Base-by-base conservation (phyloP, 176 grass and related monocot species). In the Chrysopogon serrulatus region DNA sequence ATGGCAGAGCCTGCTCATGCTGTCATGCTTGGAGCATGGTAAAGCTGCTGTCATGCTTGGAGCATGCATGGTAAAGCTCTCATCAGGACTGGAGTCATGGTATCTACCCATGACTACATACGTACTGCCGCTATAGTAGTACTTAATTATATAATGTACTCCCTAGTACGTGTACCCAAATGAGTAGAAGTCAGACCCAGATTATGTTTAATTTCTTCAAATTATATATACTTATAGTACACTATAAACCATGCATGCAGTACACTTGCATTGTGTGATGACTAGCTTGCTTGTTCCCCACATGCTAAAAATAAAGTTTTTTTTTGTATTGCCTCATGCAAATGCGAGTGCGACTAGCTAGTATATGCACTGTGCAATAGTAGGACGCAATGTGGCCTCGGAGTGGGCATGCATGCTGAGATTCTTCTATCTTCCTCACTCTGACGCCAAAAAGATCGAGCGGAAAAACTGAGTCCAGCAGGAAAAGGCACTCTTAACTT, bases 1-100 rank as follows among this genome's bases (percentile, higher is more conserved):
- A 75, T 87, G 69, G 11, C 78, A 87, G 71, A 85, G 36, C 17
- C 27, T 68, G n/a, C 35, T 79, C 61, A 80, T 85, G 60, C 42
- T 31, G 10, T 12, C 42, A 13, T 36, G 39, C 64, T 77, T 81
- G 51, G 51, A 54, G 21, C 51, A 54, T 72, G 27, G 42, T 77
- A 11, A 79, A 66, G 43, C 9, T 26, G 60, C 42, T 31, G 10
- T 12, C 42, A 13, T 36, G 39, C 64, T 77, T 81, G 51, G 51
- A 54, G 21, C 51, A 54, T 72, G 27, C 21, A 26, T 44, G 21
- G 12, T 21, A 83, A 66, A 65, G 27, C 30, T 67, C 56, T 59
- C 57, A 27, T 27, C 18, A 54, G 21, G 51, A n/a, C 51, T 54
- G 7, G 2, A 54, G 18, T 51, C 8, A 53, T 53, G 49, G 51